Base-by-base conservation (phyloP, 129 eudicot genomes). In the Smallanthus sonchifolius region DNA sequence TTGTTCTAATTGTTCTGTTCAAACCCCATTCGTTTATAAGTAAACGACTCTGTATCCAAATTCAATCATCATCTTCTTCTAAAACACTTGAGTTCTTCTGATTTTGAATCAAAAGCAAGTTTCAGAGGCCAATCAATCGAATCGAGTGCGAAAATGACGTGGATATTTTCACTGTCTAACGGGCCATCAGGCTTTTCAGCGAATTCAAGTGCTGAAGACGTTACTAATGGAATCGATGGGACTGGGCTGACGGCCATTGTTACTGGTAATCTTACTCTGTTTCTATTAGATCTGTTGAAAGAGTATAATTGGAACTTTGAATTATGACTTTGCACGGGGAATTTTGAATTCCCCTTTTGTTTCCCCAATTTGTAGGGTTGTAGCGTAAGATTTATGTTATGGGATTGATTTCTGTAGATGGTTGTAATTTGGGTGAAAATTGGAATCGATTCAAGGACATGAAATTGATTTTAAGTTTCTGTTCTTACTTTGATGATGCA, bases 211-310 rank as follows among this genome's bases (percentile, higher is more conserved):
- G 83, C 83, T 32, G 83, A 79, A 79, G 78, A 79, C 30, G 83
- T 79, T 79, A 79, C 83, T 2, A 43, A 72, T 17, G 83, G 83
- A 35, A 73, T 79, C 60, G 83, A 79, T 65, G 83, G 69, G 35
- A 44, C 43, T 72, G 83, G 79, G 1, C 77, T 79, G 35, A 87
- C 96, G 14, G 96, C 96, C 51, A 76, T 87, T 70, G 85, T 89
- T 74, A 89, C 96, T 49, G 96, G 96, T 89, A 64, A 30, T n/a
- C 2, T 48, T 62, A 2, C 35, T 61, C 30, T 47, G 32, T 62
- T 35, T 43, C 2, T 36, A 13, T 75, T 37, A 39, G 74, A 38
- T 66, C 62, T 3, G 75, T 68, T 34, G 28, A 28, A 51, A 20
- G 16, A 19, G 67, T 65, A 2, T 15, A 5, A 4, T 49, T n/a